Percentiles rank a stretch among this genome's conserved stretches.
These are phyloP conservation scores for Boechera retrofracta DNA, from an alignment of 345 rosid genomes.

Conservation along the genomic window DNA sequence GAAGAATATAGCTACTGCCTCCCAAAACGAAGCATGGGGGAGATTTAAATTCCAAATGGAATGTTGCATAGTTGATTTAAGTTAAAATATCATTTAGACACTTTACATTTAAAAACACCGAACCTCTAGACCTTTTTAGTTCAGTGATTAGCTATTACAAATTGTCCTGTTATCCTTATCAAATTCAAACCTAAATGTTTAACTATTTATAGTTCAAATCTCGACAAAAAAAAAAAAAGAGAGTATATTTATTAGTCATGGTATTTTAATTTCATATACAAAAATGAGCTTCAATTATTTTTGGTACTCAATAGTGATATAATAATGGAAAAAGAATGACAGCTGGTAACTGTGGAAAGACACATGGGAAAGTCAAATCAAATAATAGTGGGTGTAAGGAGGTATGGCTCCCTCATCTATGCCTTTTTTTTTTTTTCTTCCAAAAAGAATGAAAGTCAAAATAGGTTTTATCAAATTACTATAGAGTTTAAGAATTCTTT, in stretches of 20 bases:
- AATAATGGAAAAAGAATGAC: constrained; percentile 37
- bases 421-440: not conserved
- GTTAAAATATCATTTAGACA: no score
- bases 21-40: constrained; percentile 31
- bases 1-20: constrained; percentile 25
- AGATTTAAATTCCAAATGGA: constrained; percentile 16
- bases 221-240: not conserved
- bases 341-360: constrained; percentile 37
- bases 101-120: not conserved
- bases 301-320: not conserved
- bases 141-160: not conserved
- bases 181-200: not conserved
- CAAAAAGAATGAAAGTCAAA: constrained; percentile 3
- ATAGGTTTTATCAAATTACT: constrained; percentile 1
- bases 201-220: not conserved
- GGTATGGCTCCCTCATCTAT: constrained; percentile 40
- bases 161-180: not conserved
- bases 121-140: not conserved
- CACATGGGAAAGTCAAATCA: constrained; percentile 46
- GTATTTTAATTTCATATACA: not conserved
- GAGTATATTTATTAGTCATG: not conserved
- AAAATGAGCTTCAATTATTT: constrained; percentile 1
- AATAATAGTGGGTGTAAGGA: constrained; percentile 35
- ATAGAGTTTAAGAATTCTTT: not conserved
- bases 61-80: not conserved